Evolutionary conservation across 306 rosid species (phyloP).

Genomic region (Castanea mollissima): DNA sequence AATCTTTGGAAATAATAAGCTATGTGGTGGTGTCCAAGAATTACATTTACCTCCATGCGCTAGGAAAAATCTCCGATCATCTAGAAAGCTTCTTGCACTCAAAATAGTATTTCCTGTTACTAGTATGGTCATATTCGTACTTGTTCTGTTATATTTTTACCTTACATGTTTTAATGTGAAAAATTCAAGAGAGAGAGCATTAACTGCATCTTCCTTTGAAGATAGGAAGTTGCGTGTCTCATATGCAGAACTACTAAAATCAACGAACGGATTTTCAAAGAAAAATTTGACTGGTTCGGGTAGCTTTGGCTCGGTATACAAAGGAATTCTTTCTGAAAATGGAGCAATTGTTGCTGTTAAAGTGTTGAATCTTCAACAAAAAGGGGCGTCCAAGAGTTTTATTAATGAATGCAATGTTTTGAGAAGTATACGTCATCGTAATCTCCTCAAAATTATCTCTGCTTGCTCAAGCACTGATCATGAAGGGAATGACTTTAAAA

Average conservation of each 20-base stretch:
- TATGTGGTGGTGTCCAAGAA: constrained; percentile 39
- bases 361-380: constrained; percentile 20
- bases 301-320: constrained; percentile 43
- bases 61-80: background rate
- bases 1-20: constrained; percentile 26
- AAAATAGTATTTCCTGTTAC: constrained; percentile 27
- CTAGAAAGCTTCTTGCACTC: background rate
- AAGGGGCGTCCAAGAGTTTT: constrained; percentile 1
- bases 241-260: constrained; percentile 24
- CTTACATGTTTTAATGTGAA: background rate
- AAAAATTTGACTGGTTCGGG: constrained; percentile 34
- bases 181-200: constrained; percentile 5
- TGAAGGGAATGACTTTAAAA: constrained; percentile 43
- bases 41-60: constrained; percentile 32
- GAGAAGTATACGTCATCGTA: constrained; percentile 34
- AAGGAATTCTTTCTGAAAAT: constrained; percentile 28
- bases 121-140: constrained; percentile 8
- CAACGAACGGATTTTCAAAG: constrained; percentile 34
- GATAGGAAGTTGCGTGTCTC: constrained; percentile 20
- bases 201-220: background rate
- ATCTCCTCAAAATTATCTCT: constrained; percentile 34
- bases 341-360: constrained; percentile 31
- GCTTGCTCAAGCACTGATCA: constrained; percentile 34
- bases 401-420: constrained; percentile 9
- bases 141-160: constrained; percentile 21